phyloP scores from a whole-genome alignment of 2,329 filamentous ascomycete genomes.

The Clathrospora elynae region DNA sequence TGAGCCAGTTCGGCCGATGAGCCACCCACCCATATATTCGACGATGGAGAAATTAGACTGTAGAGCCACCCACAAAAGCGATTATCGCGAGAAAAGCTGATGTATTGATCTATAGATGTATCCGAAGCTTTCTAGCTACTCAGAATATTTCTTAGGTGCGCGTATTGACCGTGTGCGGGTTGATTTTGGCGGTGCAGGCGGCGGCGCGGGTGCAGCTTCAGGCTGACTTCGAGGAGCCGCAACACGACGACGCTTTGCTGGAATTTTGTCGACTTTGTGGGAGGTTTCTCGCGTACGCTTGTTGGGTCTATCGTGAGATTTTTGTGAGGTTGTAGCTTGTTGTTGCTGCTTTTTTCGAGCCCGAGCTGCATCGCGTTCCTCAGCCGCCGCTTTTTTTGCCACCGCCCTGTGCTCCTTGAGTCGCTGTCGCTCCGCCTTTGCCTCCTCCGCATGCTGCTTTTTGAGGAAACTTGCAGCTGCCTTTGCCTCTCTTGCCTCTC shows the following conservation, averaged over 20 bases:
- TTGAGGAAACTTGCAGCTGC: neutral
- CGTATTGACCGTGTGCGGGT: slow-evolving; percentile 3
- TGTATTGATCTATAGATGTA: no score
- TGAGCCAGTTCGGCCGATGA: neutral
- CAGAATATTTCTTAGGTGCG: neutral
- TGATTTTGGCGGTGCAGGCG: slow-evolving; percentile 48
- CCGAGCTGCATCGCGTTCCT: neutral
- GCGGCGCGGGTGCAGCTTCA: neutral
- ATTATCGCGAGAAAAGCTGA: no score
- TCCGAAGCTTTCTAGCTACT: no score
- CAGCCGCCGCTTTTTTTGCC: neutral
- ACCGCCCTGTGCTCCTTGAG: no score
- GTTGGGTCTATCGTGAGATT: slow-evolving; percentile 4
- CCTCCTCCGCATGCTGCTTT: neutral
- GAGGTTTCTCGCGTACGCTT: slow-evolving; percentile 2
- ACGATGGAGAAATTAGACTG: neutral
- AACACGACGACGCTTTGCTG: slow-evolving; percentile 1
- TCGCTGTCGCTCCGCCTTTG: neutral
- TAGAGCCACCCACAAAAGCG: no score
- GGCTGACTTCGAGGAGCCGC: neutral
- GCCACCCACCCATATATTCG: neutral
- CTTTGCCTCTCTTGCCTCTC: neutral
- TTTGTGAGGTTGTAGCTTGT: slow-evolving; percentile 3
- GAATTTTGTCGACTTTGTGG: slow-evolving; percentile 1
- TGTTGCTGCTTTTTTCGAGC: slow-evolving; percentile 3